Conservation (phyloP, 306 rosid genomes). For the Dryas alaskensis region DNA sequence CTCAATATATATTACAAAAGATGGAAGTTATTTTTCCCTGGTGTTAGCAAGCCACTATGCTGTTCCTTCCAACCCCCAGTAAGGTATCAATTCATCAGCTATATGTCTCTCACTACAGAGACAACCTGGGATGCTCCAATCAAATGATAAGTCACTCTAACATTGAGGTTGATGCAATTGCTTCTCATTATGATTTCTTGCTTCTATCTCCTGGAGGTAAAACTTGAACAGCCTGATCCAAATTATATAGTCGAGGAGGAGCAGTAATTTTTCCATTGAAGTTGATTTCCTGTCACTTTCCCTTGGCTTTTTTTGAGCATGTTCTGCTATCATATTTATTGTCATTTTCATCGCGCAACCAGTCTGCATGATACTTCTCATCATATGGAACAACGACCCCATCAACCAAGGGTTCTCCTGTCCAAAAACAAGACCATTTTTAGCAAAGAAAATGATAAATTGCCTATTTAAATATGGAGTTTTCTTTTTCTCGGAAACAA, state of each 20-base stretch:
- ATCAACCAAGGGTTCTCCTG: neutral
- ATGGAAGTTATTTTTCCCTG: neutral
- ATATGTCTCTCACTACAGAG: too few relatives aligned
- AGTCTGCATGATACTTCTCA: constrained; percentile 7
- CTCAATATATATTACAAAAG: neutral
- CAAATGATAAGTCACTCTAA: neutral
- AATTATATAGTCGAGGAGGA: neutral
- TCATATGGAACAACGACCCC: neutral
- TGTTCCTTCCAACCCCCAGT: constrained; percentile 1
- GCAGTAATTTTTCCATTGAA: neutral
- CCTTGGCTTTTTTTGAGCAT: too few relatives aligned
- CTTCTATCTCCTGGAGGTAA: neutral
- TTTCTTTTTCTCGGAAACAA: neutral
- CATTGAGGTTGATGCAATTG: neutral
- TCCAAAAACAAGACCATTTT: neutral
- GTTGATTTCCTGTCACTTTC: too few relatives aligned
- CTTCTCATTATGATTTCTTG: neutral
- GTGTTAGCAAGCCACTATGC: too few relatives aligned
- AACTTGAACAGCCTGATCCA: neutral
- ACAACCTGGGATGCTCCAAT: too few relatives aligned
- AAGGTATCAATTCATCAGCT: neutral
- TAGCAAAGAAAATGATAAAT: neutral
- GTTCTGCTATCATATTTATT: too few relatives aligned
- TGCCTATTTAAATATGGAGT: neutral
- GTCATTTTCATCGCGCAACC: neutral